These are phyloP conservation scores for Phytopythium mirpurense DNA, from an alignment of 352 stramenopile genomes.

Conservation along the genomic window DNA sequence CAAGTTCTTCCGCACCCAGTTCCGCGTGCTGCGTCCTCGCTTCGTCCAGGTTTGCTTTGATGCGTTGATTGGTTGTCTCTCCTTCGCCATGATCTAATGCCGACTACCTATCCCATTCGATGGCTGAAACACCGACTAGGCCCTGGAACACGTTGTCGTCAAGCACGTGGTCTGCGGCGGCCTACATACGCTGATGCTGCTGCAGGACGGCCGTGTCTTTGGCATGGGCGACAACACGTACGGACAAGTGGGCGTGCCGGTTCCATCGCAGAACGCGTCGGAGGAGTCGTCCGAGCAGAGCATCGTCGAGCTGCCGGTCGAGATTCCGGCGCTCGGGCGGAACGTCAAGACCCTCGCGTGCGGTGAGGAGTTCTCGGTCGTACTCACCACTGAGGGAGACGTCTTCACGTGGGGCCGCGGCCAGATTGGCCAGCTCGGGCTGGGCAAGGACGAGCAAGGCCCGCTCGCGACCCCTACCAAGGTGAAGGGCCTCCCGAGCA, in stretches of 20 bases:
- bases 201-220: conserved; percentile 53
- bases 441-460: conserved; percentile 30
- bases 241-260: conserved; percentile 50
- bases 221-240: conserved; percentile 74
- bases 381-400: conserved; percentile 35
- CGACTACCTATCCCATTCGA: too few relatives aligned
- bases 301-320: conserved; percentile 30
- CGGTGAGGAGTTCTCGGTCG: conserved; percentile 66
- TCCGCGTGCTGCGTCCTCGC: conserved; percentile 57
- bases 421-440: conserved; percentile 63
- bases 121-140: conserved; percentile 11
- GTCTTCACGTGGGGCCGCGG: conserved; percentile 75
- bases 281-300: conserved; percentile 22
- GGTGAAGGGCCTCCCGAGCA: conserved; percentile 38
- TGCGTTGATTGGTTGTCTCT: too few relatives aligned
- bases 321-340: conserved; percentile 12
- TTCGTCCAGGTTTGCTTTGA: conserved; percentile 47
- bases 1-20: conserved; percentile 78
- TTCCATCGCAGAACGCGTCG: conserved; percentile 12
- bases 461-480: conserved; percentile 45
- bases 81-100: too few relatives aligned
- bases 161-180: conserved; percentile 58
- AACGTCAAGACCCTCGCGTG: conserved; percentile 40
- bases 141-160: conserved; percentile 48
- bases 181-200: conserved; percentile 64